phyloP scores from a whole-genome alignment of 2,329 filamentous ascomycete genomes.

The Zasmidium citrigriseum region DNA sequence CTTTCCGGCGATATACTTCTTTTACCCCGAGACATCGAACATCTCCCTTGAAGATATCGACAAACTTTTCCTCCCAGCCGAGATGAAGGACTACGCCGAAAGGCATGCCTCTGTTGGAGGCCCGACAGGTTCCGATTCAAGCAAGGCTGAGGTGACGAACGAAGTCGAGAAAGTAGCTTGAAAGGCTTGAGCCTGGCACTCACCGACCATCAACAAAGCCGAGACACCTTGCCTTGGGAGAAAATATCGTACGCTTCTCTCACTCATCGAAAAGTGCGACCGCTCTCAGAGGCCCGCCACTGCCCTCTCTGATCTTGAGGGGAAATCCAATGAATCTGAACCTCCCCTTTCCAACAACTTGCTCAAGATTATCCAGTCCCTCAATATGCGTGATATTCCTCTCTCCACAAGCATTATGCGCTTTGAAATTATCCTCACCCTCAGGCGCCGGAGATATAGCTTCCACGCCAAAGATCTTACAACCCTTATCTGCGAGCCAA shows the following conservation, averaged over 20 bases:
- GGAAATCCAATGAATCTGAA: conserved; percentile 30
- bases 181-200: no score
- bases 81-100: conserved; percentile 12
- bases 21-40: conserved; percentile 25
- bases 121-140: conserved; percentile 2
- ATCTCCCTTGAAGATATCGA: conserved; percentile 42
- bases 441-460: conserved; percentile 30
- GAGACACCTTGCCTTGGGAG: no score
- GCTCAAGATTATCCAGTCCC: conserved; percentile 28
- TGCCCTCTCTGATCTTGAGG: conserved; percentile 29
- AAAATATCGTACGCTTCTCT: no score
- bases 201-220: conserved; percentile 3
- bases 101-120: conserved; percentile 6
- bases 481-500: conserved; percentile 31
- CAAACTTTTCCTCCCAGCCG: conserved; percentile 13
- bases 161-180: conserved; percentile 11
- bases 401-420: conserved; percentile 31
- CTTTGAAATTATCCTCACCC: conserved; percentile 30
- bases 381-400: conserved; percentile 31
- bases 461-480: conserved; percentile 32
- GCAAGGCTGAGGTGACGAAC: conserved; percentile 8
- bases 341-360: conserved; percentile 26
- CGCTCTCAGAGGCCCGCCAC: conserved; percentile 31
- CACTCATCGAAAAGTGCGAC: conserved; percentile 29
- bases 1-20: background rate